Base-by-base conservation (phyloP, 306 rosid species). In the Albizia julibrissin region DNA sequence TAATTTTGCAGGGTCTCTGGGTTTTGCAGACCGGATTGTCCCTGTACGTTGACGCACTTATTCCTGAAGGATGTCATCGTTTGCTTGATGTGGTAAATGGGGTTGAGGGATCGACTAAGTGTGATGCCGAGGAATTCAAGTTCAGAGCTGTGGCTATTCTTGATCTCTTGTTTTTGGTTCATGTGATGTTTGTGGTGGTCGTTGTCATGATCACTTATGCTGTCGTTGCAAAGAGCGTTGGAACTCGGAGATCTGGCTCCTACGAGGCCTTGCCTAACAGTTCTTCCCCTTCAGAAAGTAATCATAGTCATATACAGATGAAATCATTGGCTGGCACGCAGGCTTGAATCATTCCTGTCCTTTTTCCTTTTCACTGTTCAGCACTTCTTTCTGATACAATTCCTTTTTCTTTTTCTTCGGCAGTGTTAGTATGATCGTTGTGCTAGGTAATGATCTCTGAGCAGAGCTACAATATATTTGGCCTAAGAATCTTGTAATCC, bases 11-110 rank as follows among this genome's bases (percentile, higher is more conserved):
- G 61, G 97, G 96, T 1, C 88, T 95, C 0, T 95, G 99, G 99
- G 83, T 80, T 1, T 82, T 95, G 8, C 99, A 95, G 78, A 92
- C 93, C 0, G 99, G 99, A 0, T 88, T 95, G 46, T 91, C 98
- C n/a, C 96, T 95, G 7, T 86, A 93, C 77, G 98, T 90, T 0
- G 98, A 95, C 1, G 90, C 96, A 5, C 92, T 95, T 84, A 93
- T 95, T 39, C 98, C 99, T 0, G 96, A 95, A 10, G 99, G 99
- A 0, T 95, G 99, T 80, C 99, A 95, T 78, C 83, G 92, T 54
- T 83, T 95, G 73, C 92, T 93, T 6, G 99, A 92, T 27, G 97
- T 94, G n/a, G 88, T 71, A 2, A 83, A 65, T 19, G 98, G 97
- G 10, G 91, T 93, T 0, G 96, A 92, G 79, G 96, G 98, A 2